Base-by-base conservation (phyloP, 78 protist genomes). In the Dictyostelium capitatum region DNA sequence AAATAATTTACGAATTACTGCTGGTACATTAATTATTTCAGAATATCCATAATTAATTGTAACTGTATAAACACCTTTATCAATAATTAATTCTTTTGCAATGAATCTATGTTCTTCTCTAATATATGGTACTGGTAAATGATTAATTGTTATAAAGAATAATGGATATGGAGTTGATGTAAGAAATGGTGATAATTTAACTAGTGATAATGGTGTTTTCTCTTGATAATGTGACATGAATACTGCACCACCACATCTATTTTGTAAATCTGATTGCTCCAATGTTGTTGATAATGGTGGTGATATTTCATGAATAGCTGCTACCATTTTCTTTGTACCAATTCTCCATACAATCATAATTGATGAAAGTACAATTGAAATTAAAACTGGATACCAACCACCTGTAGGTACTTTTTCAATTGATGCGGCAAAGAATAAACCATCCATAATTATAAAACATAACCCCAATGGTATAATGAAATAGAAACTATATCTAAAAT, bases 91-190 rank as follows among this genome's bases (percentile, higher is more conserved):
- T 46, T 72, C 79, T 9, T 30, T 32, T 19, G 30, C 19, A 9
- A 72, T 54, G 9, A 32, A 20, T 19, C 79, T 20, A 72, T 72
- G 79, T 10, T 23, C 50, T 41, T 72, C 79, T 28, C 43, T 43
- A n/a, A 72, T 43, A n/a, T 41, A 72, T 41, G 79, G 79, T n/a
- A 72, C 79, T 7, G 56, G 79, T 43, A 72, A n/a, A 32, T 72
- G 79, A 43, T 72, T n/a, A 43, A 72, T 43, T 46, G 17, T 72
- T 3, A 72, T 54, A 72, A 72, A 72, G 79, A 72, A 43, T 46
- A 72, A 30, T 43, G 79, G 79, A 46, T 72, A 72, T 23, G 79
- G 79, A 25, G 43, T 43, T 19, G 41, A 23, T 20, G 32, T 72
- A 17, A 72, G 14, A 56, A 72, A 72, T 72, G 79, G 79, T 43